Base-by-base conservation (phyloP, 2,329 filamentous ascomycete species). In the Monosporascus sp. region DNA sequence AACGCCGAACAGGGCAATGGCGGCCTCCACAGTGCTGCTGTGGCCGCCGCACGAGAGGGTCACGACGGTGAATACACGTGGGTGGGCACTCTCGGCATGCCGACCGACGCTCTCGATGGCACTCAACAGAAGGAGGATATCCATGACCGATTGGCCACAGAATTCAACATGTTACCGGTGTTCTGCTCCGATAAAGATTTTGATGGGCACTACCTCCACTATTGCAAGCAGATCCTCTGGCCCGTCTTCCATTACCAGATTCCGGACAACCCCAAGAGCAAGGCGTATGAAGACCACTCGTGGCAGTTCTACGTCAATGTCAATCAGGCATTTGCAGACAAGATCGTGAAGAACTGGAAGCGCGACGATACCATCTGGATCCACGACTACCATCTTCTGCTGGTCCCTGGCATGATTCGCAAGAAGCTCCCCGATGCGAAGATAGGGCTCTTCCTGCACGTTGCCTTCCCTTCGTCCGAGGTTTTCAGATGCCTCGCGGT, bases 171-270 rank as follows among this genome's bases (percentile, higher is more conserved):
- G 63, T 72, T 96, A 60, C 85, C 88, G 2, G 91, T 97, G 37
- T 96, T 88, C 69, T 88, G 89, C 70, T 88, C 85, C 56, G 93
- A 97, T 73, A 91, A 88, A 67, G 92, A 97, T 70, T 91, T 97
- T 67, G 88, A 97, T 65, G 91, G 92, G 1, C 92, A 96, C 72
- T 97, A 97, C 67, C 84, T 87, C 14, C 92, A 97, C 72, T 97
- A 94, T 69, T 97, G 92, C 85, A 97, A 97, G 75, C 91, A 93
- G 66, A 96, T 97, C 52, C 78, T 97, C 7, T 97, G 93, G 93
- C 93, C 93, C 1, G 92, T 97, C 55, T 96, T 97, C 71, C 92
- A 97, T 72, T 97, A 97, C 70, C 92, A 97, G 71, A 96, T 97
- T 55, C 94, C 93, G 0, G 94, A 97, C 68, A 95, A 96, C 67